Evolutionary conservation across 2,329 filamentous ascomycete species (phyloP).

Genomic region (Fusarium armeniacum): DNA sequence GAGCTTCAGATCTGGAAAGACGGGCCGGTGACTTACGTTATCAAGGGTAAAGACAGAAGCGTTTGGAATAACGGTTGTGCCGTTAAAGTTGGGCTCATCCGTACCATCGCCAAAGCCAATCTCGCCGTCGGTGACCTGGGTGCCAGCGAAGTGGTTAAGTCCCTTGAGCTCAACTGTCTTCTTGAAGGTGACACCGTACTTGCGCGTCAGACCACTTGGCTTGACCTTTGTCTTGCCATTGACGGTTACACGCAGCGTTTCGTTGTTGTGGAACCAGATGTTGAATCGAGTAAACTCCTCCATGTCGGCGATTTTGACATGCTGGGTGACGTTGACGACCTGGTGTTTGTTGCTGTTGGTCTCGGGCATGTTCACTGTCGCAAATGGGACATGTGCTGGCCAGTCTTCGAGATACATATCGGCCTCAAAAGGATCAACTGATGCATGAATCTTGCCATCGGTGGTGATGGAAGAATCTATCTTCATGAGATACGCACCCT

Average conservation of each 20-base stretch:
- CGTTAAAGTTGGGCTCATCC: conserved; percentile 72
- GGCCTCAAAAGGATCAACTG: conserved; percentile 65
- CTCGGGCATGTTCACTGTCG: conserved; percentile 65
- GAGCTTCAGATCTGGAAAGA: conserved; percentile 5
- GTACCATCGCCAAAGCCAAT: conserved; percentile 59
- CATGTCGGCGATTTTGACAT: conserved; percentile 61
- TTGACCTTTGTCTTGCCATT: conserved; percentile 66
- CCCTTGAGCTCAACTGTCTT: conserved; percentile 67
- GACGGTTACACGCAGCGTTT: conserved; percentile 65
- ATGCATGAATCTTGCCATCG: conserved; percentile 66
- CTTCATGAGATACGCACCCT: conserved; percentile 63
- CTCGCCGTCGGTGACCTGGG: conserved; percentile 64
- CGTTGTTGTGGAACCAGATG: conserved; percentile 65
- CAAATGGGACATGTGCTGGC: conserved; percentile 63
- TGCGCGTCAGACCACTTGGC: conserved; percentile 63
- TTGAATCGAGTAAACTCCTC: conserved; percentile 69
- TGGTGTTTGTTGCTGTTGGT: conserved; percentile 64
- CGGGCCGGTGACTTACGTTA: conserved; percentile 63
- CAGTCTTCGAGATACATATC: conserved; percentile 68
- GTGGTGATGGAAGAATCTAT: conserved; percentile 70
- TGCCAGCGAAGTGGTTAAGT: conserved; percentile 69
- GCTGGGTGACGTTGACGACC: conserved; percentile 66
- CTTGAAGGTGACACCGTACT: conserved; percentile 67
- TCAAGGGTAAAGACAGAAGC: conserved; percentile 73
- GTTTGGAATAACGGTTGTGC: conserved; percentile 73